Evolutionary conservation across 1,284 basidiomycete species (phyloP).

Genomic region (Takashimella koratensis): DNA sequence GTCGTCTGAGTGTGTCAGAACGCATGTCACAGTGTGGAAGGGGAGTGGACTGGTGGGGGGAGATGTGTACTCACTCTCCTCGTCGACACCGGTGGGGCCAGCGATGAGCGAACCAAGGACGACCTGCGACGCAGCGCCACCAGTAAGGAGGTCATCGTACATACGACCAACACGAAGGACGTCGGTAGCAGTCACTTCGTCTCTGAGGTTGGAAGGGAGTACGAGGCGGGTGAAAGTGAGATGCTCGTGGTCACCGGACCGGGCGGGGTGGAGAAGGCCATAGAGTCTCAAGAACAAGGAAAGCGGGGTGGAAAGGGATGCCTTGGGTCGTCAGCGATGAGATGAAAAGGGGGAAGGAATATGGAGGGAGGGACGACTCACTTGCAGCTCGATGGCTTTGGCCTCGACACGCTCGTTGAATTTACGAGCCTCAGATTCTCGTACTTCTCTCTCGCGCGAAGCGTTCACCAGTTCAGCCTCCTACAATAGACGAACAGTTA

Average conservation of each 20-base stretch:
- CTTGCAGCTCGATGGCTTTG: slow-evolving; percentile 10
- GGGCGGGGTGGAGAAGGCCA: slow-evolving; percentile 53
- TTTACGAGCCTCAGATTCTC: slow-evolving; percentile 19
- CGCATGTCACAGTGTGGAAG: background rate
- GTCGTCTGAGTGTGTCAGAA: slow-evolving; percentile 24
- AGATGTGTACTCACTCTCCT: slow-evolving; percentile 33
- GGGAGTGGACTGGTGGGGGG: background rate
- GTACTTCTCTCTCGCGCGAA: slow-evolving; percentile 21
- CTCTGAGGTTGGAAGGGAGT: slow-evolving; percentile 40
- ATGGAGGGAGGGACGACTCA: slow-evolving; percentile 47
- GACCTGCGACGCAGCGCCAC: slow-evolving; percentile 23
- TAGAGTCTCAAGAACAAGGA: slow-evolving; percentile 65
- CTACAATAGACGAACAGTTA: background rate
- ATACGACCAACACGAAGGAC: slow-evolving; percentile 38
- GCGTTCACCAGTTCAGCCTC: slow-evolving; percentile 30
- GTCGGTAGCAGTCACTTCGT: slow-evolving; percentile 43
- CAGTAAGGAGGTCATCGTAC: slow-evolving; percentile 35
- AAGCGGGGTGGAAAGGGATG: slow-evolving; percentile 54
- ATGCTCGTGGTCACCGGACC: slow-evolving; percentile 33
- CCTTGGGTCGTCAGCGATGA: background rate
- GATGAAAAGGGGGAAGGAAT: slow-evolving; percentile 19
- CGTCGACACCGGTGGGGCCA: slow-evolving; percentile 26
- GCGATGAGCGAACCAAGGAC: slow-evolving; percentile 24
- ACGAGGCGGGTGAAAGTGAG: slow-evolving; percentile 48
- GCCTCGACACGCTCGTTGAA: slow-evolving; percentile 6